Evolutionary conservation across 2,329 filamentous ascomycete genomes (phyloP).

Genomic region (Cercospora sesami): DNA sequence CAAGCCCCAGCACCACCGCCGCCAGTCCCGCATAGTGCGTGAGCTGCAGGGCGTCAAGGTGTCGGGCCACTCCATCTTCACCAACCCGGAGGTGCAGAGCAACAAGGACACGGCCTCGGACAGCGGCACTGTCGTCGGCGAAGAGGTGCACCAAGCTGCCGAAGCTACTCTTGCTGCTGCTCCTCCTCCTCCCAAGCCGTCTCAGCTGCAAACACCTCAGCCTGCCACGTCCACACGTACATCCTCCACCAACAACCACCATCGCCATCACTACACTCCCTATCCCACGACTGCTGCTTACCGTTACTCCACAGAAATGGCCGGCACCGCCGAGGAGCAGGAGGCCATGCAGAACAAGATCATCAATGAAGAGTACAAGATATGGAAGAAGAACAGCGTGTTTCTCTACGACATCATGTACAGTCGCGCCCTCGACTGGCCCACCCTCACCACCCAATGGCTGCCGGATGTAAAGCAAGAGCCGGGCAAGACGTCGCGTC

Average conservation of each 20-base stretch:
- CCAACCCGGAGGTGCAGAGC: constrained; percentile 13
- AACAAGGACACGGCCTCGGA: constrained; percentile 18
- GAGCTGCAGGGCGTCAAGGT: constrained; percentile 19
- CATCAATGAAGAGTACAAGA: constrained; percentile 99
- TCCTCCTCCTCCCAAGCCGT: neutral
- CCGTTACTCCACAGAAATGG: constrained; percentile 22
- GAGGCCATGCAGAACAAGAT: constrained; percentile 70
- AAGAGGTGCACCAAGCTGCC: neutral
- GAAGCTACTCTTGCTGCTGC: constrained; percentile 4
- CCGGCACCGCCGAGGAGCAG: constrained; percentile 25
- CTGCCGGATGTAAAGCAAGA: constrained; percentile 88
- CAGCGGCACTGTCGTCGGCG: constrained; percentile 11
- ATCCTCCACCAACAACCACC: neutral
- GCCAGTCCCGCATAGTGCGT: constrained; percentile 8
- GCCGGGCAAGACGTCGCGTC: constrained; percentile 80
- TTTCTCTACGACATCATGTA: constrained; percentile 98
- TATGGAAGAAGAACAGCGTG: constrained; percentile 99
- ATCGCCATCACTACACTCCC: neutral
- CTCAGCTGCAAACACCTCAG: neutral
- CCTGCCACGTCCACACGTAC: neutral
- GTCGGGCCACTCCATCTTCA: constrained; percentile 21
- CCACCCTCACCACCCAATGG: constrained; percentile 96
- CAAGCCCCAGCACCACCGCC: constrained; percentile 9
- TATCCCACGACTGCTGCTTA: constrained; percentile 4
- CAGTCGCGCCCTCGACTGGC: constrained; percentile 92